Percentiles rank a stretch among this genome's conserved stretches.
These are phyloP conservation scores for Patellifolia procumbens DNA, from an alignment of 179 eudicot species.

Conservation along the genomic window DNA sequence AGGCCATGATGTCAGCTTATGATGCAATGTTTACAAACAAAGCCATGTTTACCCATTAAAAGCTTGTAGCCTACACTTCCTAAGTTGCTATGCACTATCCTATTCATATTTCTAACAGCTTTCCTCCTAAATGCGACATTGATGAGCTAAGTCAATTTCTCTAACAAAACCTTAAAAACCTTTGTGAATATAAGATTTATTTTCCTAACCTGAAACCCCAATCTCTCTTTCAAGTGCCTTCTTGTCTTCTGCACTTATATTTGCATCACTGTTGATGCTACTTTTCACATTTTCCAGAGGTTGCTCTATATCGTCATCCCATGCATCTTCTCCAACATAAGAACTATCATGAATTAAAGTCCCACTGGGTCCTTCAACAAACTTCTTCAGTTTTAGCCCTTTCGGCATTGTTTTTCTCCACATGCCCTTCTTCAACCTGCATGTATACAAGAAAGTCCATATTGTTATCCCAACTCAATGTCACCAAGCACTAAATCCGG, in stretches of 20 bases:
- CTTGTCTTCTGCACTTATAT: constrained; percentile 52
- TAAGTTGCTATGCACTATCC: neutral
- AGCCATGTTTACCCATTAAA: neutral
- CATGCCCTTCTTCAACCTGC: constrained; percentile 73
- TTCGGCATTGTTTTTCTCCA: constrained; percentile 92
- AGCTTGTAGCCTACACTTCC: neutral
- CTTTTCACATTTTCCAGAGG: constrained; percentile 46
- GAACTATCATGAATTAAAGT: constrained; percentile 76
- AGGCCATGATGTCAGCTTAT: constrained; percentile 7
- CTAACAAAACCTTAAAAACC: neutral
- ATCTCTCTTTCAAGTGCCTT: constrained; percentile 48
- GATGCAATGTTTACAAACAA: neutral
- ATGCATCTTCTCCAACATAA: constrained; percentile 90
- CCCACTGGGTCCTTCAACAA: constrained; percentile 72
- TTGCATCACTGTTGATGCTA: constrained; percentile 46
- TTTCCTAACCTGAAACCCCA: constrained; percentile 67
- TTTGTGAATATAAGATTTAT: neutral
- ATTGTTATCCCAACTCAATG: neutral
- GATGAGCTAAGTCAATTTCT: neutral
- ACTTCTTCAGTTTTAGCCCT: constrained; percentile 83
- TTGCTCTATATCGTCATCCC: constrained; percentile 68
- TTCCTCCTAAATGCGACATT: neutral
- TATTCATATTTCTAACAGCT: neutral
- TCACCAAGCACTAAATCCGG: constrained; percentile 8
- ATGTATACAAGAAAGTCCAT: neutral